Base-by-base conservation (phyloP, 2,329 filamentous ascomycete genomes). In the Nectriaceae sp. region DNA sequence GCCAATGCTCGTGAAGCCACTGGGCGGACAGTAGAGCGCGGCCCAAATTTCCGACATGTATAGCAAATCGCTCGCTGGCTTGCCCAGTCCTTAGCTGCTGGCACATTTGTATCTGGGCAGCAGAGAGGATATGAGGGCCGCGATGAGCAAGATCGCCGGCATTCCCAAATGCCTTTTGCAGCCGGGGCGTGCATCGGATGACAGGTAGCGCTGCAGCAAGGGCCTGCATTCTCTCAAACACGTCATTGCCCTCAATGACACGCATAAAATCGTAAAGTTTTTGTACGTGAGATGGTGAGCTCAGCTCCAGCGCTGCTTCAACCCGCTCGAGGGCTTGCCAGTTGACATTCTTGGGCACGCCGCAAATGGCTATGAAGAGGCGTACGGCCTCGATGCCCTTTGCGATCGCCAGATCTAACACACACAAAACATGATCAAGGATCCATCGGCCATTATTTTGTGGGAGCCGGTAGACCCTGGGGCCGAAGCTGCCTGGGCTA, bases 1-100 rank as follows among this genome's bases (percentile, higher is more conserved):
- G 21, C 45, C 42, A 52, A 35, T 49, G 29, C 6, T 46, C 31
- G 18, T 54, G 52, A 20, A 54, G 49, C 52, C 52, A 54, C 3
- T 4, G 26, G 11, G 52, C 44, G 5, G 46, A 42, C 3, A 40
- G 37, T 4, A 54, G 39, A 20, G 52, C 46, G 4, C 49, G 42
- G 1, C 52, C 52, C 15, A 54, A 37, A 2, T 29, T 29, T 11
- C 41, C 45, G 1, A 47, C 41, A n/a, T 40, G 24, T 11, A 21
- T 18, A n/a, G 49, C 49, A 21, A 54, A 49, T 20, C 35, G 21
- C 21, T 54, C 49, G 15, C 49, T 49, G 3, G 45, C 45, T 21
- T 46, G 29, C 1, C 35, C 29, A 5, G 31, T 40, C 3, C 11
- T 22, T 2, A 54, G 36, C 8, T 52, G 37, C 2, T n/a, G 24